Evolutionary conservation across 768 basidiomycete genomes (phyloP), one percentile per base, ranked within the genome.

Genomic region (Leucogyrophana mollusca): DNA sequence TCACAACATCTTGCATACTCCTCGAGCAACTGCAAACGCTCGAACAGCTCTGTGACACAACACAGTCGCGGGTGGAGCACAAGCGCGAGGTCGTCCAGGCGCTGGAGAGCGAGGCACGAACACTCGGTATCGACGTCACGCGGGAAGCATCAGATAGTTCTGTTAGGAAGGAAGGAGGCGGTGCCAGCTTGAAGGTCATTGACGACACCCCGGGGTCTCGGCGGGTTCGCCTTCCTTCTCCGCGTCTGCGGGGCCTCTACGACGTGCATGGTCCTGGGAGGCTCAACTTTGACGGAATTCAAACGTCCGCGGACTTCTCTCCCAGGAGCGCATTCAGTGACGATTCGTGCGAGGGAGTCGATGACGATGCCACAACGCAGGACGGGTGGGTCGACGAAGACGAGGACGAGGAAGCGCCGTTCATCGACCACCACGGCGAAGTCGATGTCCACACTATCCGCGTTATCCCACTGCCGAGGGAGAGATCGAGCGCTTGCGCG

Each of bases 231-330:
- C 32, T 38, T 8, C 27, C 53, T 14, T 54, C 64, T 8, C 64
- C 64, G 22, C 62, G 62, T 33, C 61, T 64, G 34, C 62, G 53
- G 11, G 64, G 64, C 9, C 56, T 64, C 43, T 66, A 64, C 32
- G 64, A 64, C 36, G 24, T 61, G 8, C 59, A 22, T 13, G 62
- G 61, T 16, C 62, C 62, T 2, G 57, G 64, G 3, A 51, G 51
- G 18, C 42, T 37, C 18, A 64, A 64, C 41, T 23, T 47, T 24
- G 50, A 64, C 34, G 38, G 51, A 6, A 47, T 40, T 7, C 64
- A 64, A 27, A 66, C 39, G n/a, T 46, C 53, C 18, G 25, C 54
- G 2, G 62, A 64, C 16, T 64, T 59, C 34, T 61, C 56, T 18
- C 51, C 56, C 4, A 55, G 53, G 23, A n/a, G 24, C 9, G 32